Conservation (phyloP, 2,329 filamentous ascomycete genomes). For the Talaromyces sp. region DNA sequence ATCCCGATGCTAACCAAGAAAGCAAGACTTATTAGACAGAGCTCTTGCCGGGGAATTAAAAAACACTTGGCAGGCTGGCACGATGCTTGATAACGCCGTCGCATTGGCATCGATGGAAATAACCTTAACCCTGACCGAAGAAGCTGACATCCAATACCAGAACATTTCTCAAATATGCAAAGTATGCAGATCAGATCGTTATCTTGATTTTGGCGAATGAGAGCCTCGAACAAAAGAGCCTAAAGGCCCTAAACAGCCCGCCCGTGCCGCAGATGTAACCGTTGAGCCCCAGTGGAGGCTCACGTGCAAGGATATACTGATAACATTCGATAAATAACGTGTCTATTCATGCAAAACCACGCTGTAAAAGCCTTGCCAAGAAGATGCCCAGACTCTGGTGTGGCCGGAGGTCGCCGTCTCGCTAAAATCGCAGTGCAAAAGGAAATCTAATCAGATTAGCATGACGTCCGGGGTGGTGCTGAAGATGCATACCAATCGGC, state of each 20-base stretch:
- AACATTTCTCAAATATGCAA: background rate
- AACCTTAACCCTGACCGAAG: background rate
- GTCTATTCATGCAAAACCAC: background rate
- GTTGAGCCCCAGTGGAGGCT: background rate
- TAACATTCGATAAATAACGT: constrained; percentile 1
- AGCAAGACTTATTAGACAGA: background rate
- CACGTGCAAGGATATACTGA: background rate
- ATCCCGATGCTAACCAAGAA: background rate
- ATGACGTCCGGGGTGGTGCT: background rate
- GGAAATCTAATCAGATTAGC: background rate
- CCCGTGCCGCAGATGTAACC: constrained; percentile 9
- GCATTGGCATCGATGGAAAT: background rate
- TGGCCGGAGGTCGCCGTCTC: constrained; percentile 8
- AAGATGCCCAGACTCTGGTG: background rate
- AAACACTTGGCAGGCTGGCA: background rate
- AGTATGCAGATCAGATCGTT: constrained; percentile 5
- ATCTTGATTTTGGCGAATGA: background rate
- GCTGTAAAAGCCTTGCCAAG: background rate
- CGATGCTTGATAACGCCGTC: constrained; percentile 7
- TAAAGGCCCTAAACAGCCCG: background rate
- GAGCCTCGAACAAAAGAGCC: background rate
- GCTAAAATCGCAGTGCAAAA: background rate
- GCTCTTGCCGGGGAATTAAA: background rate
- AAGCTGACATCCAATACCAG: background rate
- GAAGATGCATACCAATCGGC: background rate